Evolutionary conservation across 2,329 filamentous ascomycete species (phyloP).

Genomic region (Xylariaceae sp.): DNA sequence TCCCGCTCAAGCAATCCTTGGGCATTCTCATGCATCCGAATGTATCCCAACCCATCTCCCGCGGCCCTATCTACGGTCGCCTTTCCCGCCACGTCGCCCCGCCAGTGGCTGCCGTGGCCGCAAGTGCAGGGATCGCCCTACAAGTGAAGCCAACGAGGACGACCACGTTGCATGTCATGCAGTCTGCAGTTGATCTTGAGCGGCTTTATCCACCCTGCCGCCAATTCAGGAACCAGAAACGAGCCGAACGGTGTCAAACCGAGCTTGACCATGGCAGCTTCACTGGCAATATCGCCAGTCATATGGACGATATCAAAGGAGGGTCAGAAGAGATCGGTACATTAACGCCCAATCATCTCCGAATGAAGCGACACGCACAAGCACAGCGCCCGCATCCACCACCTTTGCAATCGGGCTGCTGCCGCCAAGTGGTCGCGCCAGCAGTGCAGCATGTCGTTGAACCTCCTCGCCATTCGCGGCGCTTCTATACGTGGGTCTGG

Average conservation of each 20-base stretch:
- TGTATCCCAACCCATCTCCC: not conserved
- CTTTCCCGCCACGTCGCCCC: not conserved
- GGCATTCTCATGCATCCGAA: too few species aligned
- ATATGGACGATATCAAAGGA: slow-evolving; percentile 6
- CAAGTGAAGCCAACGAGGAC: slow-evolving; percentile 31
- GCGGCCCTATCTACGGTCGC: not conserved
- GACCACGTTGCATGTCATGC: slow-evolving; percentile 34
- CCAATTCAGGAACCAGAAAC: slow-evolving; percentile 24
- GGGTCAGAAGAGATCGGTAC: slow-evolving; percentile 4
- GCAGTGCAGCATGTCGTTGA: slow-evolving; percentile 20
- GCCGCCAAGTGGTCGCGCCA: slow-evolving; percentile 15
- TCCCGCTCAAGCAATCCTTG: too few species aligned
- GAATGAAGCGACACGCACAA: too few species aligned
- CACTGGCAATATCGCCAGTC: not conserved
- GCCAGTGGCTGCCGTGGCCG: slow-evolving; percentile 19
- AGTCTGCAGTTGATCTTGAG: slow-evolving; percentile 17
- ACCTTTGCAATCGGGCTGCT: slow-evolving; percentile 10
- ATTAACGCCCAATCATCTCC: slow-evolving; percentile 22
- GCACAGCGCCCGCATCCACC: slow-evolving; percentile 1
- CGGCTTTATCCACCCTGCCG: slow-evolving; percentile 19
- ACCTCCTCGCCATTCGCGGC: slow-evolving; percentile 11
- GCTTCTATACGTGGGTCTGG: slow-evolving; percentile 14
- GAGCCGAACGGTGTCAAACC: not conserved
- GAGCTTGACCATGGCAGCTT: not conserved
- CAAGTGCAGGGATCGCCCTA: slow-evolving; percentile 9